A percentile compares a stretch with the other conserved stretches of the same genome.
Evolutionary conservation across 2,329 filamentous ascomycete species (phyloP).

Genomic region (Elsinoe necatrix): DNA sequence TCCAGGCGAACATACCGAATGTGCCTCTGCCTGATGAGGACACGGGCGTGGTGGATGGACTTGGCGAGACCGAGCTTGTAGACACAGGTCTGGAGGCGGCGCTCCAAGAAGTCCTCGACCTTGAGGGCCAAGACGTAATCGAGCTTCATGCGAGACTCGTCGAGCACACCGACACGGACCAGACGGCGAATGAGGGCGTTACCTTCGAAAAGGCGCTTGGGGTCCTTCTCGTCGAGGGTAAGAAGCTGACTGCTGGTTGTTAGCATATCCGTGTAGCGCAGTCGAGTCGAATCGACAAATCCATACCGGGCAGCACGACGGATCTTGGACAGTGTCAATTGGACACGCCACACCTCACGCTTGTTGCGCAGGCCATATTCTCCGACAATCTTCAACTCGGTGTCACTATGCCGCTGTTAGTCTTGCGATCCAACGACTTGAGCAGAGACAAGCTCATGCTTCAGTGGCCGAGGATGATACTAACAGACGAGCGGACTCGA

Average conservation of each 20-base stretch:
- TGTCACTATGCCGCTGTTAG: slow-evolving; percentile 75
- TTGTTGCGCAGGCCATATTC: slow-evolving; percentile 99
- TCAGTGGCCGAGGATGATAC: slow-evolving; percentile 89
- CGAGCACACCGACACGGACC: slow-evolving; percentile 97
- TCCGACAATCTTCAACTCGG: slow-evolving; percentile 98
- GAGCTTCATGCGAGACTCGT: slow-evolving; percentile 99
- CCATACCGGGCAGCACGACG: slow-evolving; percentile 99
- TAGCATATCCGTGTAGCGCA: slow-evolving; percentile 19
- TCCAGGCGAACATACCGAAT: slow-evolving; percentile 56
- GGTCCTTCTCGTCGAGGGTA: slow-evolving; percentile 99
- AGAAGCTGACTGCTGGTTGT: slow-evolving; percentile 76
- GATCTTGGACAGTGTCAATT: slow-evolving; percentile 99
- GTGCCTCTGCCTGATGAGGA: slow-evolving; percentile 98
- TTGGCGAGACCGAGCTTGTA: slow-evolving; percentile 99
- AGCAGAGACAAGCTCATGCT: slow-evolving; percentile 91
- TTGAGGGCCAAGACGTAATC: slow-evolving; percentile 99
- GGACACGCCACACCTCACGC: slow-evolving; percentile 99
- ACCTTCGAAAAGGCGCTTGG: slow-evolving; percentile 99
- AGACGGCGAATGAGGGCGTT: slow-evolving; percentile 99
- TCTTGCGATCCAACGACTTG: slow-evolving; percentile 77
- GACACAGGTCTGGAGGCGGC: slow-evolving; percentile 98
- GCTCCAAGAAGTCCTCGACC: slow-evolving; percentile 99
- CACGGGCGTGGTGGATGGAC: slow-evolving; percentile 99
- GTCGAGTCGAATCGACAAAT: slow-evolving; percentile 16
- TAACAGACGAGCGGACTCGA: slow-evolving; percentile 99